A percentile compares a stretch with the other conserved stretches of the same genome.
These are phyloP conservation scores for Colletotrichum scovillei DNA, from an alignment of 2,329 filamentous ascomycete species.

Conservation along the genomic window DNA sequence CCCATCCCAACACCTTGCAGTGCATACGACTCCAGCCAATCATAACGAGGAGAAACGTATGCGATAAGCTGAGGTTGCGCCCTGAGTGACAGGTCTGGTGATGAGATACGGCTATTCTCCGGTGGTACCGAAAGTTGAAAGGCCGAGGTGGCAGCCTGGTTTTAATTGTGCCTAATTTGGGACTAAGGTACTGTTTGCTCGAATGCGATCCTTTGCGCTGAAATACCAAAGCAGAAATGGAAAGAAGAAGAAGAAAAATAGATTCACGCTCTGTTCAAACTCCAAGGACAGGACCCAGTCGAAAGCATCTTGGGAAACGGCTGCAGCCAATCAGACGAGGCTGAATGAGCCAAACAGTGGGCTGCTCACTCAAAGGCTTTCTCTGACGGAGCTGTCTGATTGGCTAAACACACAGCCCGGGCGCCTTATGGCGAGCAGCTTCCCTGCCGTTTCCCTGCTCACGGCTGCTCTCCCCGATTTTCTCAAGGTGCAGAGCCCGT, in stretches of 20 bases:
- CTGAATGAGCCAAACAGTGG: conserved; percentile 12
- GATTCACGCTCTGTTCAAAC: not conserved
- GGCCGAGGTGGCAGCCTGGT: too few species aligned
- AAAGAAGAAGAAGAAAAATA: not conserved
- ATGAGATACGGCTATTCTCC: not conserved
- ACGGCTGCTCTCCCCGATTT: not conserved
- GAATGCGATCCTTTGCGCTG: not conserved
- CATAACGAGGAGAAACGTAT: too few species aligned
- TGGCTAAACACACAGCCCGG: conserved; percentile 4
- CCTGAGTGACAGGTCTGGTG: not conserved
- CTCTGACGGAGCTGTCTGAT: conserved; percentile 14
- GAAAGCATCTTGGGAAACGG: not conserved
- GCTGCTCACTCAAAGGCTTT: not conserved
- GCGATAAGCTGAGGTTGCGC: not conserved
- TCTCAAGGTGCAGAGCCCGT: not conserved
- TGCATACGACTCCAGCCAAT: not conserved
- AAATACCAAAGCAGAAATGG: not conserved
- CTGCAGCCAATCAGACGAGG: conserved; percentile 12
- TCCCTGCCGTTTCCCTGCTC: conserved; percentile 13
- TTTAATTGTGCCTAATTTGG: not conserved
- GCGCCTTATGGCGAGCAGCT: conserved; percentile 12
- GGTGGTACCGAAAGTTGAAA: not conserved
- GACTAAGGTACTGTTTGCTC: not conserved
- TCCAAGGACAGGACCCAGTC: conserved; percentile 6
- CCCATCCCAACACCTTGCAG: not conserved